phyloP scores from a whole-genome alignment of 768 basidiomycete genomes.

The Nevesoporus exiguus region DNA sequence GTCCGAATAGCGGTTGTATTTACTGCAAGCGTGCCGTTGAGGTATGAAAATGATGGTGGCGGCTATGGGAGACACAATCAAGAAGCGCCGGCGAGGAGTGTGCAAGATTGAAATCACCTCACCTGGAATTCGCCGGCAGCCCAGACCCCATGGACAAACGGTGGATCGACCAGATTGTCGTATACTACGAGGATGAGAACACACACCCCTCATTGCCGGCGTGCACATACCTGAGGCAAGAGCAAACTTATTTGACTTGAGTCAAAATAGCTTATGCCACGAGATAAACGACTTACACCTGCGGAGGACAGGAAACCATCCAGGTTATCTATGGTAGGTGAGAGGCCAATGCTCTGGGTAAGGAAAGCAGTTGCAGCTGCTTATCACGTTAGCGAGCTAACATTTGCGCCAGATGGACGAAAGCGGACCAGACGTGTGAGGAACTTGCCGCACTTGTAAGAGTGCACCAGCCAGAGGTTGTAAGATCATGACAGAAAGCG shows the following conservation, averaged over 20 bases:
- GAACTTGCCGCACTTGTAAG: constrained; percentile 26
- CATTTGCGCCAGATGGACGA: constrained; percentile 6
- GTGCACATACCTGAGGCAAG: constrained; percentile 25
- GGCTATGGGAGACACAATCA: constrained; percentile 33
- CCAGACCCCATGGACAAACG: constrained; percentile 53
- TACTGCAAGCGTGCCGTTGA: constrained; percentile 52
- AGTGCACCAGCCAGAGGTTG: constrained; percentile 54
- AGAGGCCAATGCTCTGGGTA: constrained; percentile 42
- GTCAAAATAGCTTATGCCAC: background rate
- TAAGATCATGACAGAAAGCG: constrained; percentile 42
- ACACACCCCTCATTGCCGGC: background rate
- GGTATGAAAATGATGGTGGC: constrained; percentile 32
- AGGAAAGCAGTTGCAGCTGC: constrained; percentile 41
- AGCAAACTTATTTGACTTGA: constrained; percentile 32
- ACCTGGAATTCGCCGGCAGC: constrained; percentile 53
- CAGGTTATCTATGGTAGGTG: constrained; percentile 41
- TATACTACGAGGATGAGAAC: constrained; percentile 22
- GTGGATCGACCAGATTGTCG: constrained; percentile 49
- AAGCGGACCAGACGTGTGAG: constrained; percentile 13
- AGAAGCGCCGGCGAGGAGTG: background rate
- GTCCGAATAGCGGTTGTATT: constrained; percentile 50
- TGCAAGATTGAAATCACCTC: constrained; percentile 6
- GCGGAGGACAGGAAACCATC: constrained; percentile 58
- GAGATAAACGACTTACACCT: constrained; percentile 38
- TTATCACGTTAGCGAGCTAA: background rate